Conservation (phyloP, 73 alveolate species). For the Tetrahymena elliotti region DNA sequence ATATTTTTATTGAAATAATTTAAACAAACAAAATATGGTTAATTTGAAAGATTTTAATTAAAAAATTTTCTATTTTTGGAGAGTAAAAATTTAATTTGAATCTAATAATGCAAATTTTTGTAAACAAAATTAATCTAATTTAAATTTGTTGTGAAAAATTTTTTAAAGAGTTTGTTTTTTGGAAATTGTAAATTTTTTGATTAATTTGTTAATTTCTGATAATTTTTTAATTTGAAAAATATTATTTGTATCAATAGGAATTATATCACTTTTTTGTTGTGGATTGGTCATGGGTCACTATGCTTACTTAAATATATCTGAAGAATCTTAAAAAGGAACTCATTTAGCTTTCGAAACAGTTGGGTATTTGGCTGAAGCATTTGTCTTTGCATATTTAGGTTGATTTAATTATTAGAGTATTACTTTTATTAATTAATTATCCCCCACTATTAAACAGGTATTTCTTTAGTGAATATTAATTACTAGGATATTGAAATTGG, state of each 20-base stretch:
- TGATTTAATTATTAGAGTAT: constrained; percentile 2
- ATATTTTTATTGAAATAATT: background rate
- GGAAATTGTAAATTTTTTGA: background rate
- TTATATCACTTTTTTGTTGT: constrained; percentile 85
- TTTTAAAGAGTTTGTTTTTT: too few species aligned
- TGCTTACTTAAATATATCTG: constrained; percentile 83
- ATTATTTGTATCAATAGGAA: constrained; percentile 32
- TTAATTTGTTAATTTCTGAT: too few species aligned
- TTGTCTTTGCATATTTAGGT: constrained; percentile 92
- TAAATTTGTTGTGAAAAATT: too few species aligned
- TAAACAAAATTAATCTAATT: too few species aligned
- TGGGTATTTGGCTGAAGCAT: constrained; percentile 95
- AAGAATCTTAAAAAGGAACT: constrained; percentile 80
- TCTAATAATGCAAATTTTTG: too few species aligned
- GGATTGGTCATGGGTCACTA: constrained; percentile 91
- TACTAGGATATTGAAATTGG: constrained; percentile 46
- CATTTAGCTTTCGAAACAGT: constrained; percentile 79
- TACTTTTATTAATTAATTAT: background rate
- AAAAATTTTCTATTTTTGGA: too few species aligned
- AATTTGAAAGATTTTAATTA: too few species aligned
- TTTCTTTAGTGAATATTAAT: constrained; percentile 44
- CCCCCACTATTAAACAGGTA: background rate
- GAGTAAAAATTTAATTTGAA: too few species aligned
- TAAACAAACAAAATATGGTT: too few species aligned
- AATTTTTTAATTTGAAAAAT: too few species aligned